Evolutionary conservation across 768 basidiomycete species (phyloP).

Genomic region (Calocybe cyanea): DNA sequence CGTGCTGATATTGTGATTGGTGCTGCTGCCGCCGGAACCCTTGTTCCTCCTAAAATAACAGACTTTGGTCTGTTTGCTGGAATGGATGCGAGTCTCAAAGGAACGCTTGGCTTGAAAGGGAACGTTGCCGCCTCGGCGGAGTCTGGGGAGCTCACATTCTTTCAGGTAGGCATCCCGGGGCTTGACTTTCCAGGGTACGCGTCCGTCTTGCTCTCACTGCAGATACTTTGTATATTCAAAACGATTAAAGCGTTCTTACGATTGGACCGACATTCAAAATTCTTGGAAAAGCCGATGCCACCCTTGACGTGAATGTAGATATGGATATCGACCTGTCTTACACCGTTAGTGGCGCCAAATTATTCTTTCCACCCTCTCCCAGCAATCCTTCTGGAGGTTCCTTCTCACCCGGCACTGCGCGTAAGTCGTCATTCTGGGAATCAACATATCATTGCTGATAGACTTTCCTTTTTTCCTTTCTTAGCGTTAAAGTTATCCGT

Average conservation of each 20-base stretch:
- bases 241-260: constrained; percentile 29
- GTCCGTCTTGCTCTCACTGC: background rate
- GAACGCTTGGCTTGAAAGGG: constrained; percentile 32
- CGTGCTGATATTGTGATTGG: constrained; percentile 23
- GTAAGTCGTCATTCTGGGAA: constrained; percentile 18
- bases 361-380: constrained; percentile 33
- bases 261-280: constrained; percentile 38
- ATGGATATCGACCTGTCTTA: constrained; percentile 29
- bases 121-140: constrained; percentile 34
- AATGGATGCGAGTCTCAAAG: constrained; percentile 34
- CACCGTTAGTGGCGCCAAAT: constrained; percentile 25
- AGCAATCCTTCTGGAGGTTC: constrained; percentile 19
- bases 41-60: constrained; percentile 21
- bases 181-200: constrained; percentile 48
- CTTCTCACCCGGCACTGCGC: constrained; percentile 25
- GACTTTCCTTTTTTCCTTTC: background rate
- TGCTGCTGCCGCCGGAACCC: constrained; percentile 19
- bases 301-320: constrained; percentile 30
- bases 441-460: background rate
- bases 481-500: constrained; percentile 41
- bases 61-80: constrained; percentile 31
- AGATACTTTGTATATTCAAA: background rate
- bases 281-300: constrained; percentile 21
- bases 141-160: constrained; percentile 37
- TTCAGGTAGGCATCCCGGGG: constrained; percentile 41